These are phyloP conservation scores for Singerocomus rubriflavus DNA, from an alignment of 1,284 basidiomycete species.

Conservation along the genomic window DNA sequence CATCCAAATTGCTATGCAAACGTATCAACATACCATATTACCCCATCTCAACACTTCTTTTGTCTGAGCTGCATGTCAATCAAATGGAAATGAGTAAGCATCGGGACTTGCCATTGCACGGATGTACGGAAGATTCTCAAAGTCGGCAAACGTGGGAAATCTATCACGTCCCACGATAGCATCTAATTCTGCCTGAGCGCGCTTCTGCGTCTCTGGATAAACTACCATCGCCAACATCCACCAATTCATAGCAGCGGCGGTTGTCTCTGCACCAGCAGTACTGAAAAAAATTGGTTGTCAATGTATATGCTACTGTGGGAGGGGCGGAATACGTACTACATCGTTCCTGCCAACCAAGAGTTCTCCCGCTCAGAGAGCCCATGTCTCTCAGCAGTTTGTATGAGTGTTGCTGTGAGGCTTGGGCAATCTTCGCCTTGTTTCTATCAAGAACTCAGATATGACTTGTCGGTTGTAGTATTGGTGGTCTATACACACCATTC, in stretches of 20 bases:
- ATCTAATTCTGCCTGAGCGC: conserved; percentile 40
- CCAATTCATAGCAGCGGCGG: conserved; percentile 16
- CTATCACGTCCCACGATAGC: conserved; percentile 29
- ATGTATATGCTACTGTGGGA: too few species aligned
- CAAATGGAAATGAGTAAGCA: too few species aligned
- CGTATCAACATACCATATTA: not conserved
- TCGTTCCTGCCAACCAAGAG: conserved; percentile 9
- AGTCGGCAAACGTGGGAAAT: conserved; percentile 6
- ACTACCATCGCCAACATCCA: conserved; percentile 42
- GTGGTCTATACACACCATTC: conserved; percentile 1
- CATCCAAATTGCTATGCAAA: not conserved
- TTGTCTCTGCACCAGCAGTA: conserved; percentile 7
- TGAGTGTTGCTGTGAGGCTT: not conserved
- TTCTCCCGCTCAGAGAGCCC: conserved; percentile 8
- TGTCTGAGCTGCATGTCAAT: not conserved
- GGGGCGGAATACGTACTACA: conserved; percentile 3
- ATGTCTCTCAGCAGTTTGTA: conserved; percentile 7
- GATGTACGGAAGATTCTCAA: too few species aligned
- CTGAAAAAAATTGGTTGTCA: not conserved
- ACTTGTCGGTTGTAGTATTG: too few species aligned
- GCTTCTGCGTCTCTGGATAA: conserved; percentile 37
- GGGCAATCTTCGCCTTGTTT: too few species aligned
- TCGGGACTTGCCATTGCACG: conserved; percentile 4
- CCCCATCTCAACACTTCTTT: conserved; percentile 13
- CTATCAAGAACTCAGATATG: conserved; percentile 2